Evolutionary conservation across 768 basidiomycete species (phyloP), one percentile per base, ranked within the genome.

Genomic region (Hortiboletus flavorubellus): DNA sequence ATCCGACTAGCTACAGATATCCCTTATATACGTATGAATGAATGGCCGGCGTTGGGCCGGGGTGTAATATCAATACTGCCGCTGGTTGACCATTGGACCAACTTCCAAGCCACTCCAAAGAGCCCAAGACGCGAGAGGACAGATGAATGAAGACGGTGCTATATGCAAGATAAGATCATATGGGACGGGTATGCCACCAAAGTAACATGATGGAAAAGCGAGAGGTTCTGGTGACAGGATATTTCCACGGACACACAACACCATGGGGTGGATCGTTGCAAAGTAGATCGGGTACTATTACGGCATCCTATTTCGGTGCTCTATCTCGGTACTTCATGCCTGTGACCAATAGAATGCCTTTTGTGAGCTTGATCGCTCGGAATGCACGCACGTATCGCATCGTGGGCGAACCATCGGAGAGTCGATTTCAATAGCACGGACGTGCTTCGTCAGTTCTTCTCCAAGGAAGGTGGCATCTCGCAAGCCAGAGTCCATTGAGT

Each of bases 401-500:
- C 5, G 61, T 47, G 15, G 26, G 74, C 72, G 62, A 75, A 78
- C 8, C 67, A 66, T 39, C 52, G 57, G 15, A 82, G 64, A 21
- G 71, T 59, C 41, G 0, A 53, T 55, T 39, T 63, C 52, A 3
- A 54, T 11, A 31, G 58, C 61, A 4, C 40, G 57, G 2, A 75
- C 54, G 62, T 78, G 77, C n/a, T 70, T 65, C 16, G 65, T 63
- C 39, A 83, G 64, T 8, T 62, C 73, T n/a, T 75, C 71, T 6
- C 75, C 80, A 4, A 82, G 72, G 45, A 71, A 68, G 21, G 81
- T 64, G 8, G 77, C 80, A 55, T 83, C 82, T 15, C 81, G 73
- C n/a, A 83, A 66, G 6, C 81, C 79, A n/a, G 83, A 73, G 56
- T 82, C 81, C 80, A 83, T 79, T 21, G 21, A 21, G 21, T 11